Evolutionary conservation across 192 early-diverging fungal genomes (phyloP).

Genomic region (Backusella westeae): DNA sequence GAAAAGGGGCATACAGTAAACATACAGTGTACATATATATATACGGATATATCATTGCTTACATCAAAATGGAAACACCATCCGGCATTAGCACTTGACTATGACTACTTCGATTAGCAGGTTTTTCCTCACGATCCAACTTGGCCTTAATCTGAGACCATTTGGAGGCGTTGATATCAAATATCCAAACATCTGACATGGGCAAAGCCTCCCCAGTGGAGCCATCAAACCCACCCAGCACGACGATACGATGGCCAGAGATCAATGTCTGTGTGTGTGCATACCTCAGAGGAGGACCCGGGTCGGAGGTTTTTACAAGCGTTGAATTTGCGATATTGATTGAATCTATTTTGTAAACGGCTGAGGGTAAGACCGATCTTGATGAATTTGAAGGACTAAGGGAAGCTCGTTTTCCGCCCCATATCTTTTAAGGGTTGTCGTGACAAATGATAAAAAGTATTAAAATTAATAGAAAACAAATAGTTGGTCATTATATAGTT

Average conservation of each 20-base stretch:
- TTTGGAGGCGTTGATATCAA: constrained; percentile 14
- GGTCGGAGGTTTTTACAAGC: not conserved
- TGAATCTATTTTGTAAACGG: constrained; percentile 24
- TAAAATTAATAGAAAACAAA: constrained; percentile 1
- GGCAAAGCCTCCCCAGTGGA: constrained; percentile 21
- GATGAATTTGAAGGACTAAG: not conserved
- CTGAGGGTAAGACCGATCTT: not conserved
- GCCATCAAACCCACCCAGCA: constrained; percentile 34
- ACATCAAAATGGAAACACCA: constrained; percentile 32
- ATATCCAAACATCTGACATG: constrained; percentile 29
- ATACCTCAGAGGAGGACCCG: constrained; percentile 17
- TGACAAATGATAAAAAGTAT: not conserved
- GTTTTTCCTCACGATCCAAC: constrained; percentile 19
- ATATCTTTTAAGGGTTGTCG: constrained; percentile 14
- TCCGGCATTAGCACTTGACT: constrained; percentile 30
- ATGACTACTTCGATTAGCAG: constrained; percentile 29
- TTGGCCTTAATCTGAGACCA: constrained; percentile 24
- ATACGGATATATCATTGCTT: constrained; percentile 5
- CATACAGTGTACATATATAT: not conserved
- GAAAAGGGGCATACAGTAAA: not conserved
- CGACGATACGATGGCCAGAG: constrained; percentile 11
- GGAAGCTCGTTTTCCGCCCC: constrained; percentile 30
- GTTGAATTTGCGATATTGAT: constrained; percentile 16
- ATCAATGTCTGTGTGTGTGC: constrained; percentile 30
- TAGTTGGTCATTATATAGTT: not conserved